Conservation (phyloP, 345 rosid species). For the Rhodamnia rubescens region DNA sequence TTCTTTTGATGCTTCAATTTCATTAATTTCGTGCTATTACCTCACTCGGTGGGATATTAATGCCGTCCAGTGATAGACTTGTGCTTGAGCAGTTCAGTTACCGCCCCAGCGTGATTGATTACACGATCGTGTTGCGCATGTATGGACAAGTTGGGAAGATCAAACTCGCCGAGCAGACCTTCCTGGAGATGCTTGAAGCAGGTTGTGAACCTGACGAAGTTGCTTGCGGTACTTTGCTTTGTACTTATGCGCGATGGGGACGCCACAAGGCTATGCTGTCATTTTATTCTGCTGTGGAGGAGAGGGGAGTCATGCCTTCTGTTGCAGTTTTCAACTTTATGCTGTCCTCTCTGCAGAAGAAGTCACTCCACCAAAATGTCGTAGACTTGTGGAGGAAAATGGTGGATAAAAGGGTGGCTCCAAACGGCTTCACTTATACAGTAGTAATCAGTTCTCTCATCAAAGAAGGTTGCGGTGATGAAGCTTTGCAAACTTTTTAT, state of each 20-base stretch:
- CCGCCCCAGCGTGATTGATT: constrained; percentile 63
- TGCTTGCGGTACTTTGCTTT: constrained; percentile 91
- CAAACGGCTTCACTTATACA: constrained; percentile 60
- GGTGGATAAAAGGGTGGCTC: constrained; percentile 41
- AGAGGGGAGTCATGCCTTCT: constrained; percentile 45
- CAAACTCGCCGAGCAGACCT: constrained; percentile 70
- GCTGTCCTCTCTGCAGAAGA: constrained; percentile 91
- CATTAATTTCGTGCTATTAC: not conserved
- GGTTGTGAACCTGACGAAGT: constrained; percentile 90
- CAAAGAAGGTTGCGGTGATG: constrained; percentile 43
- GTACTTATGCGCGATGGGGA: constrained; percentile 96
- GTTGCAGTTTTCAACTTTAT: constrained; percentile 76
- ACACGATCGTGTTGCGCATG: constrained; percentile 58
- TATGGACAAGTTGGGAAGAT: constrained; percentile 82
- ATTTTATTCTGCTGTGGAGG: constrained; percentile 63
- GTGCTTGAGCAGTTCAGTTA: constrained; percentile 66
- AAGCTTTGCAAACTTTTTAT: constrained; percentile 49
- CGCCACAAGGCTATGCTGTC: constrained; percentile 69
- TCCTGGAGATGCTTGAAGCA: constrained; percentile 86
- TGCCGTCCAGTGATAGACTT: constrained; percentile 26
- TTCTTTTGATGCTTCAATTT: not conserved
- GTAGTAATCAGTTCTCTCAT: constrained; percentile 61
- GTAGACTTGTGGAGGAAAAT: constrained; percentile 65
- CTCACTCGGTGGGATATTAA: constrained; percentile 4
- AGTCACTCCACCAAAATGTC: constrained; percentile 54